Evolutionary conservation across 331 rosid species (phyloP).

Genomic region (Cydonia oblonga): DNA sequence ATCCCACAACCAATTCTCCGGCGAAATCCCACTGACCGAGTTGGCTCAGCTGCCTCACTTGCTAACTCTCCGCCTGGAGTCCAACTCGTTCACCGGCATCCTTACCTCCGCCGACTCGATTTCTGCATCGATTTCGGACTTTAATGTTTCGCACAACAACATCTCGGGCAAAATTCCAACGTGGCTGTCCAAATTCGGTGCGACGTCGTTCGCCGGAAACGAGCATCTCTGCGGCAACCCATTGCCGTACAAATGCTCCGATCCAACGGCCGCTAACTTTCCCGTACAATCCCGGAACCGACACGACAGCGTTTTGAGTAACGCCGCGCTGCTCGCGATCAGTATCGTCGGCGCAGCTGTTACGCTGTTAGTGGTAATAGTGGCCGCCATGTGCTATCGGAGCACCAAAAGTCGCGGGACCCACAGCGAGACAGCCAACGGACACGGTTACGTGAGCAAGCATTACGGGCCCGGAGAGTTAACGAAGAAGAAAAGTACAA

Average conservation of each 20-base stretch:
- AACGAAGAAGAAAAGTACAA: not conserved
- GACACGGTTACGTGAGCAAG: not conserved
- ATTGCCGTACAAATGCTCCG: slow-evolving; percentile 2
- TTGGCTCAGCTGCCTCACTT: slow-evolving; percentile 1
- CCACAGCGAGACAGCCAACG: not conserved
- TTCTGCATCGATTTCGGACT: not conserved
- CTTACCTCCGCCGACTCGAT: not conserved
- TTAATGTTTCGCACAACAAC: slow-evolving; percentile 16
- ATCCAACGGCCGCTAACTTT: not conserved
- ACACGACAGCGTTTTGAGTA: not conserved
- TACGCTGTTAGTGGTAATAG: not conserved
- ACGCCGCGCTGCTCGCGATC: not conserved
- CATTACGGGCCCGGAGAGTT: not conserved
- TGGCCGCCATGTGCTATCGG: not conserved
- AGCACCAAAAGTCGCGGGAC: not conserved
- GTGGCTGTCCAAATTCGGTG: not conserved
- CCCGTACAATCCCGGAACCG: not conserved
- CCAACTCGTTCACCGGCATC: slow-evolving; percentile 13
- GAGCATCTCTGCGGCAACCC: slow-evolving; percentile 15
- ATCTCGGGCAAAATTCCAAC: slow-evolving; percentile 16
- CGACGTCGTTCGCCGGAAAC: slow-evolving; percentile 10
- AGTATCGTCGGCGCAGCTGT: not conserved
- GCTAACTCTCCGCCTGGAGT: slow-evolving; percentile 22
- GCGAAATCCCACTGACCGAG: slow-evolving; percentile 15
- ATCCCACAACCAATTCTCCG: slow-evolving; percentile 7